These are phyloP conservation scores for Circinella minor DNA, from an alignment of 371 early-diverging fungal species.

Conservation along the genomic window DNA sequence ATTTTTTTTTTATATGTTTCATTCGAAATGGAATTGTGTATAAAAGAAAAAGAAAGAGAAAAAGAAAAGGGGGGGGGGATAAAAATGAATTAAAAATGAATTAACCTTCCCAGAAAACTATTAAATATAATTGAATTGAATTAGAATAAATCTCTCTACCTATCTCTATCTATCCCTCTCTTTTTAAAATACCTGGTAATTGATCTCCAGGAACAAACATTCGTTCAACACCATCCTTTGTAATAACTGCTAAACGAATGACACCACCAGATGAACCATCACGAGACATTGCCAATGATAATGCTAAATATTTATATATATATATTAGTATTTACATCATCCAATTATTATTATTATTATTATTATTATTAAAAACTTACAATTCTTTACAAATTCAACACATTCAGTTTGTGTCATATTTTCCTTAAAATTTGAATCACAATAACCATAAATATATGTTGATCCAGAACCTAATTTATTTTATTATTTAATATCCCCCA, in stretches of 20 bases:
- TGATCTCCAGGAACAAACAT: conserved; percentile 90
- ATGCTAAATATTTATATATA: conserved; percentile 53
- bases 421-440: conserved; percentile 88
- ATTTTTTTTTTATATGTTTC: too few species aligned
- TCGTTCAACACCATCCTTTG: conserved; percentile 89
- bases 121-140: not conserved
- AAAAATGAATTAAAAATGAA: too few species aligned
- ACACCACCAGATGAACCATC: conserved; percentile 99
- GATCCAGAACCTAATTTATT: conserved; percentile 86
- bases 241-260: conserved; percentile 96
- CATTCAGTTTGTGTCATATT: conserved; percentile 93
- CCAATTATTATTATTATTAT: not conserved
- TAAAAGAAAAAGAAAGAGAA: too few species aligned
- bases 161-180: too few species aligned
- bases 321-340: not conserved
- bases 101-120: conserved; percentile 39
- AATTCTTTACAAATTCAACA: conserved; percentile 93
- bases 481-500: not conserved
- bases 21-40: too few species aligned
- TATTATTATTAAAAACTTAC: conserved; percentile 56
- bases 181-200: conserved; percentile 62
- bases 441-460: conserved; percentile 98
- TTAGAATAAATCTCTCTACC: not conserved
- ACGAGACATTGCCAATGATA: conserved; percentile 96
- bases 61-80: too few species aligned